Evolutionary conservation across 345 rosid genomes (phyloP).

Genomic region (Viola odorata): DNA sequence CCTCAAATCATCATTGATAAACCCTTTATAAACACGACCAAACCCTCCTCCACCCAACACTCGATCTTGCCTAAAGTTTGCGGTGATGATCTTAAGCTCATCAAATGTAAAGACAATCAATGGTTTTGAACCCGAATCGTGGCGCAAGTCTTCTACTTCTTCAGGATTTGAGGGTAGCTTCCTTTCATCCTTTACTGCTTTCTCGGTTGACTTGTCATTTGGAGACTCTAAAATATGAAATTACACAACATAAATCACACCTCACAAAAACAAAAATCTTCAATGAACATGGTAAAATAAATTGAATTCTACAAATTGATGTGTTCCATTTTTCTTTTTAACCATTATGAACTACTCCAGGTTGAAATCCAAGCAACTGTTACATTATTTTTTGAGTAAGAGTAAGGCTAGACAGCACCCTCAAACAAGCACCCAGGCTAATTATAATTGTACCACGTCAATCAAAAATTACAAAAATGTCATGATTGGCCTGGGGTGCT

Average conservation of each 20-base stretch:
- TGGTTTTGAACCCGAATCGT: slow-evolving; percentile 74
- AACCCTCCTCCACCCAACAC: slow-evolving; percentile 98
- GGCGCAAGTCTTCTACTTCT: slow-evolving; percentile 93
- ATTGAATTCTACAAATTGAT: too few relatives aligned
- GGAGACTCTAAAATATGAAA: slow-evolving; percentile 49
- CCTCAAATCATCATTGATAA: slow-evolving; percentile 53
- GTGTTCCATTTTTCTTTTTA: too few relatives aligned
- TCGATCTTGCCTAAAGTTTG: slow-evolving; percentile 78
- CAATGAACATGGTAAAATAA: too few relatives aligned
- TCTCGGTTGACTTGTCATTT: slow-evolving; percentile 41
- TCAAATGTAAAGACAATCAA: slow-evolving; percentile 71
- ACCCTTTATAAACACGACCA: slow-evolving; percentile 89
- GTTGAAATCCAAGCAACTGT: too few relatives aligned
- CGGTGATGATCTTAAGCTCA: slow-evolving; percentile 68
- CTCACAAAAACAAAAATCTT: neutral
- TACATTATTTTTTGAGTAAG: too few relatives aligned
- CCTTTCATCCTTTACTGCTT: slow-evolving; percentile 33
- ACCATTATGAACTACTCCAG: too few relatives aligned
- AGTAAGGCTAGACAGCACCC: too few relatives aligned
- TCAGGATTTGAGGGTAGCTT: slow-evolving; percentile 84
- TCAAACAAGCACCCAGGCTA: too few relatives aligned
- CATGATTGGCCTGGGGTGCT: too few relatives aligned
- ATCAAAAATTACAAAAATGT: too few relatives aligned
- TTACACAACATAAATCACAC: slow-evolving; percentile 1
- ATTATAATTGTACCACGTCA: too few relatives aligned